These are phyloP conservation scores for Clohesyomyces aquaticus DNA, from an alignment of 495 filamentous ascomycete genomes.

Conservation along the genomic window DNA sequence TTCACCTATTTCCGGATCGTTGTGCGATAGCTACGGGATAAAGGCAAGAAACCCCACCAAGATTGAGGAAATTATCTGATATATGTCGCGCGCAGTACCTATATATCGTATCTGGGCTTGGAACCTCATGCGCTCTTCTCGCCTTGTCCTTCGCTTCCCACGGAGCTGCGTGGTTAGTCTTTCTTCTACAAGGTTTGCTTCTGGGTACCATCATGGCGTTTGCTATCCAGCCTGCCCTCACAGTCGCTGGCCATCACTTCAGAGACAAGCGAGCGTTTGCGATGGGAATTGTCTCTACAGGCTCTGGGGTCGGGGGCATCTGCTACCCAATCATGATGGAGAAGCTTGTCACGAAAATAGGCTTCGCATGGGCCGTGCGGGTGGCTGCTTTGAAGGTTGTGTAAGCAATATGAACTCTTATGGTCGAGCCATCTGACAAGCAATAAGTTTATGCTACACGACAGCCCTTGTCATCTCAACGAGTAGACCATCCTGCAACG, in stretches of 20 bases:
- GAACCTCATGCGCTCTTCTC: not conserved
- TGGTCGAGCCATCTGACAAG: too few relatives aligned
- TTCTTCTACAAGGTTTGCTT: conserved; percentile 8
- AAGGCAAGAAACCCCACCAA: not conserved
- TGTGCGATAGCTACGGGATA: conserved; percentile 6
- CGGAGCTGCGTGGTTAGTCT: not conserved
- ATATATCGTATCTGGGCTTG: conserved; percentile 6
- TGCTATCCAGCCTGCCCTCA: conserved; percentile 10
- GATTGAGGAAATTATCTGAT: not conserved
- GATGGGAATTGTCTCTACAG: conserved; percentile 3
- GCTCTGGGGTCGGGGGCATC: not conserved
- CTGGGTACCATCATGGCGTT: conserved; percentile 1
- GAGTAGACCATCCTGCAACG: not conserved
- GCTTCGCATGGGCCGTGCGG: conserved; percentile 10
- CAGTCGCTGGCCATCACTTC: conserved; percentile 12
- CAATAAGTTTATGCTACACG: conserved; percentile 5
- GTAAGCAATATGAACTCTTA: not conserved
- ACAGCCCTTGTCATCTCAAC: conserved; percentile 6
- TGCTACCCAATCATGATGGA: conserved; percentile 16
- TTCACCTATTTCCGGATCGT: not conserved
- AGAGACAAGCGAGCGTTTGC: not conserved
- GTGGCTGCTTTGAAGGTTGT: conserved; percentile 2
- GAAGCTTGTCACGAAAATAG: not conserved
- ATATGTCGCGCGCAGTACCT: not conserved
- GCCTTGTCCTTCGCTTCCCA: not conserved